Percentiles rank a stretch among this genome's conserved stretches.
phyloP scores from a whole-genome alignment of 495 filamentous ascomycete genomes.

The Penicillium bialowiezense region DNA sequence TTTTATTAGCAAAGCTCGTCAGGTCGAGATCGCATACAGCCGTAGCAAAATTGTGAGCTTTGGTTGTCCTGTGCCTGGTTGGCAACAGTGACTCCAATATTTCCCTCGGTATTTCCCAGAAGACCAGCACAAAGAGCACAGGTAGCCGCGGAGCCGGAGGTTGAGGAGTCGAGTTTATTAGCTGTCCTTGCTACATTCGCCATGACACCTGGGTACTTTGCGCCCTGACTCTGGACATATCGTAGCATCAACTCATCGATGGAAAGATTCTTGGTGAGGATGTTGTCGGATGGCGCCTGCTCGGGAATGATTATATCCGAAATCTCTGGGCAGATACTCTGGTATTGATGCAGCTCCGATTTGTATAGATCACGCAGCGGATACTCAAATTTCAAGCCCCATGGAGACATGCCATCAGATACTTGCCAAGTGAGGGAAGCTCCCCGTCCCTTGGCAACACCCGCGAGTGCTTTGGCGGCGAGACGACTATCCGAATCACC shows the following conservation, averaged over 20 bases:
- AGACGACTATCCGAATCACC: constrained; percentile 85
- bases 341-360: constrained; percentile 69
- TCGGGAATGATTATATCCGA: constrained; percentile 45
- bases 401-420: constrained; percentile 66
- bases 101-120: constrained; percentile 28
- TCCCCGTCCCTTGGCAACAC: constrained; percentile 88
- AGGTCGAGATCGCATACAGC: constrained; percentile 52
- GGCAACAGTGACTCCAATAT: constrained; percentile 26
- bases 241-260: constrained; percentile 88
- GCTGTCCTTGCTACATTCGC: constrained; percentile 90
- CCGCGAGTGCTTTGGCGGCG: constrained; percentile 79
- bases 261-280: constrained; percentile 59
- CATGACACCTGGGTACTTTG: constrained; percentile 86
- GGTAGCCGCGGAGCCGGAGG: constrained; percentile 9
- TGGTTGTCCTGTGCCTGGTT: constrained; percentile 15
- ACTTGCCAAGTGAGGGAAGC: constrained; percentile 77
- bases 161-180: constrained; percentile 59
- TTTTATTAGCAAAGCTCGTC: constrained; percentile 43
- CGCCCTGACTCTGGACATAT: constrained; percentile 85
- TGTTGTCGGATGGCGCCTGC: constrained; percentile 44
- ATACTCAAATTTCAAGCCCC: constrained; percentile 59
- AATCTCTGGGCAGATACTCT: constrained; percentile 52
- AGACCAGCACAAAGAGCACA: constrained; percentile 47
- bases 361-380: constrained; percentile 80
- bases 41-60: constrained; percentile 52